Conservation (phyloP, 441 rosid species). For the Aquilaria agallochum region DNA sequence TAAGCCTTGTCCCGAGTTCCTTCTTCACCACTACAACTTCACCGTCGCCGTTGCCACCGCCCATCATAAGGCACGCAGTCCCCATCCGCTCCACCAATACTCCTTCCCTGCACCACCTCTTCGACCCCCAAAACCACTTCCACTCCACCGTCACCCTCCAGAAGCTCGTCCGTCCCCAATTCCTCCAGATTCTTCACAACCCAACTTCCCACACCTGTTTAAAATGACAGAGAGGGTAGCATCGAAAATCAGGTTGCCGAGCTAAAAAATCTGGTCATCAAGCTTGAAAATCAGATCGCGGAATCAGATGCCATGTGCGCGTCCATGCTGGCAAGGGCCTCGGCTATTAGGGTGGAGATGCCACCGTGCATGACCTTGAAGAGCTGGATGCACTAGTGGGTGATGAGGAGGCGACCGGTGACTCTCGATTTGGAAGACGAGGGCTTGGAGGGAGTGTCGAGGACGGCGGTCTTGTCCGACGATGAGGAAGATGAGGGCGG, state of each 20-base stretch:
- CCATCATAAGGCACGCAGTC: too few relatives aligned
- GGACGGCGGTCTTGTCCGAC: constrained; percentile 26
- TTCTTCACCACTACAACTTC: too few relatives aligned
- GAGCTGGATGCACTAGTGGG: constrained; percentile 67
- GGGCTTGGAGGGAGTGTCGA: constrained; percentile 42
- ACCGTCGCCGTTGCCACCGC: too few relatives aligned
- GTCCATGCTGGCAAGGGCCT: constrained; percentile 81
- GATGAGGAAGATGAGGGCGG: constrained; percentile 15
- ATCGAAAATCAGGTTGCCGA: constrained; percentile 60
- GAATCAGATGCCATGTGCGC: constrained; percentile 85
- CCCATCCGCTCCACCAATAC: too few relatives aligned
- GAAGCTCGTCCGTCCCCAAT: too few relatives aligned
- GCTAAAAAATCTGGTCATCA: constrained; percentile 36
- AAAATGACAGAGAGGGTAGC: too few relatives aligned
- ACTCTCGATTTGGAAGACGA: constrained; percentile 67
- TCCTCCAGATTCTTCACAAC: constrained; percentile 31
- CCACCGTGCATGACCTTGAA: constrained; percentile 95
- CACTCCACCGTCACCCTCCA: too few relatives aligned
- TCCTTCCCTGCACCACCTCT: too few relatives aligned
- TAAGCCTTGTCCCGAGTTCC: too few relatives aligned
- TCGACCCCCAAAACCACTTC: too few relatives aligned
- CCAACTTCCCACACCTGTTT: constrained; percentile 65
- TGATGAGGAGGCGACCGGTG: constrained; percentile 57
- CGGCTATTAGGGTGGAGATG: constrained; percentile 81
- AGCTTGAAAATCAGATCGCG: constrained; percentile 39